Percentiles rank a stretch among this genome's conserved stretches.
Evolutionary conservation across 2,329 filamentous ascomycete species (phyloP).

Genomic region (Ceratocystis colombiana): DNA sequence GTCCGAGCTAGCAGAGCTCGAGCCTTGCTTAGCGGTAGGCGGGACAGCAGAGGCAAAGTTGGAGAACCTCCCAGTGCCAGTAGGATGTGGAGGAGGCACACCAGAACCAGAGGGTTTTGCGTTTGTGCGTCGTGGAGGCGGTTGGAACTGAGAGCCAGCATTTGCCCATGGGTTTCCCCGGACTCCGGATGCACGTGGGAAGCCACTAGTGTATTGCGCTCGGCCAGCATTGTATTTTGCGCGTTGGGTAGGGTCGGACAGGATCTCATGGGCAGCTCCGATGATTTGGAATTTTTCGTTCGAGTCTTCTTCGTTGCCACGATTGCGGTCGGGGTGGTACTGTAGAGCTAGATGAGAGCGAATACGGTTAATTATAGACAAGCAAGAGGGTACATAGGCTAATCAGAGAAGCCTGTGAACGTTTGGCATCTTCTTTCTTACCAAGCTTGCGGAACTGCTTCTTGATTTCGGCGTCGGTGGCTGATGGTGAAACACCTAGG

Average conservation of each 20-base stretch:
- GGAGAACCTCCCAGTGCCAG: constrained; percentile 28
- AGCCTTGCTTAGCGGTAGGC: constrained; percentile 37
- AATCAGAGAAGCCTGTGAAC: background rate
- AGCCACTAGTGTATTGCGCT: constrained; percentile 31
- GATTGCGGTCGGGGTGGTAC: constrained; percentile 84
- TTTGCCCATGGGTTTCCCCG: constrained; percentile 49
- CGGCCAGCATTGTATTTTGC: constrained; percentile 44
- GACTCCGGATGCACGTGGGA: constrained; percentile 44
- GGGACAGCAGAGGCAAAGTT: constrained; percentile 37
- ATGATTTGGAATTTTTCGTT: constrained; percentile 78
- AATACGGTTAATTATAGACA: background rate
- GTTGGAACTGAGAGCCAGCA: constrained; percentile 40
- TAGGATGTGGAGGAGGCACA: constrained; percentile 10
- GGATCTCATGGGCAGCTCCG: constrained; percentile 72
- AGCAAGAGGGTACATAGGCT: background rate
- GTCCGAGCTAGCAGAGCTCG: constrained; percentile 31
- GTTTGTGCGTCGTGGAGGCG: constrained; percentile 39
- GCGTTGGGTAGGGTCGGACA: constrained; percentile 43
- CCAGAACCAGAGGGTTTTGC: constrained; percentile 18
- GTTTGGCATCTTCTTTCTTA: constrained; percentile 36
- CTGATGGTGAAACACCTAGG: constrained; percentile 58
- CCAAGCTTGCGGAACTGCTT: constrained; percentile 78
- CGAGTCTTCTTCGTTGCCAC: constrained; percentile 67
- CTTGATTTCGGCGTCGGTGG: constrained; percentile 66
- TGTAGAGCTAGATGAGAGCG: constrained; percentile 53